Evolutionary conservation across 148 eudicot species (phyloP), one percentile per base, ranked within the genome.

Genomic region (Polygonum aviculare): DNA sequence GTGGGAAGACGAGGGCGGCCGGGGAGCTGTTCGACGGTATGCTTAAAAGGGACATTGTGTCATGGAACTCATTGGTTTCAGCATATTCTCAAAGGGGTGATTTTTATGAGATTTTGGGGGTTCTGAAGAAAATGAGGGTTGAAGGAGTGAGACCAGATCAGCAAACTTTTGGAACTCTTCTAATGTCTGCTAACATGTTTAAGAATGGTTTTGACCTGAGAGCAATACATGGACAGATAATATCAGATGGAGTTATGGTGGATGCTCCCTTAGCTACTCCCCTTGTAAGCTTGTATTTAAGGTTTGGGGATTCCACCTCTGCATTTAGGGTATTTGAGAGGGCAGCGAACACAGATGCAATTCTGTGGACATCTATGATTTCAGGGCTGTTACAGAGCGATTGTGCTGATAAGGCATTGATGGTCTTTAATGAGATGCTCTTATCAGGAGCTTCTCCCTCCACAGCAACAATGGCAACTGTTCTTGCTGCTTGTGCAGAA

Each of bases 361-460:
- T 94, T 44, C 80, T 84, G 47, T 92, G 96, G 93, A 90, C 96
- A 22, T 74, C 96, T 15, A 85, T 94, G 91, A 90, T 94, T 59
- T 88, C 98, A n/a, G 94, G 94, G 67, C 91, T 88, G 65, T 93
- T 89, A 47, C 96, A 94, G 85, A 94, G 89, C 77, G 89, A 87
- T 74, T 69, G 78, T 74, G 84, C 88, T 14, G 82, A 83, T 54
- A 84, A 73, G 69, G 93, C 93, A 22, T 78, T 94, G 69, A 63
- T 52, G 45, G 57, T 92, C 51, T 94, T 92, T 49, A 70, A 52
- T 12, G 10, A 75, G 45, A 88, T 94, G 97, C 79, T 92, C 33
- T 57, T 71, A 77, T 83, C 81, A 7, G 51, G 84, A 76, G 55
- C 83, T 39, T 69, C 31, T 12, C 88, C 97, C n/a, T 88, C 92